Base-by-base conservation (phyloP, 2,329 filamentous ascomycete genomes). In the Curvularia spicifera region DNA sequence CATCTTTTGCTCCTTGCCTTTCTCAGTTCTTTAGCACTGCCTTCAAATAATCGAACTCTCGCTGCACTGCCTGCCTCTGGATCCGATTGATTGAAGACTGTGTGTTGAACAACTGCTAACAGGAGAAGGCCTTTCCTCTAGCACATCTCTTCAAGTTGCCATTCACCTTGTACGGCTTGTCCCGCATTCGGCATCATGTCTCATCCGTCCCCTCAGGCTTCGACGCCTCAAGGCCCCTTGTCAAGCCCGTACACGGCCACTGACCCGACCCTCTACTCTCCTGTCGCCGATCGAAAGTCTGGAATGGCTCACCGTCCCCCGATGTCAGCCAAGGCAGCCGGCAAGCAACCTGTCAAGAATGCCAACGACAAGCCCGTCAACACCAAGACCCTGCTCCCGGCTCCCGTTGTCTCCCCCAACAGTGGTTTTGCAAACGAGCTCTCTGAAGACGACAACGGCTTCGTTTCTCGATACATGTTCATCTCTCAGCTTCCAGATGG, bases 231-330 rank as follows among this genome's bases (percentile, higher is more conserved):
- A 52, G 68, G 67, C 42, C 59, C 67, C 33, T 57, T 68, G 1
- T 71, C 69, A 4, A 71, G 68, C 45, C 71, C 71, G 22, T 72
- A 66, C 35, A 62, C 59, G 24, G 66, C 67, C 45, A 73, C 71
- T 13, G 68, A 74, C 24, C 65, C 65, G 6, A 72, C 71, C 9
- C 56, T 67, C 6, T 71, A 72, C 65, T 71, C 71, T 10, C 71
- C 70, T 37, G 69, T 71, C 31, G 28, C 61, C 4, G 56, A 58
- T 24, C 70, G 70, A 53, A 63, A 66, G 54, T 31, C 53, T 45
- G 47, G 52, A 39, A 48, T 58, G 28, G 53, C 46, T 35, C 59
- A 67, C n/a, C 59, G 49, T 49, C 53, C 57, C 47, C 65, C 63
- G 55, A 50, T 60, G 33, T 64, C 56, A 6, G 57, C 63, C 35